phyloP scores from a whole-genome alignment of 2,329 filamentous ascomycete species.

The Fusarium paranaense region DNA sequence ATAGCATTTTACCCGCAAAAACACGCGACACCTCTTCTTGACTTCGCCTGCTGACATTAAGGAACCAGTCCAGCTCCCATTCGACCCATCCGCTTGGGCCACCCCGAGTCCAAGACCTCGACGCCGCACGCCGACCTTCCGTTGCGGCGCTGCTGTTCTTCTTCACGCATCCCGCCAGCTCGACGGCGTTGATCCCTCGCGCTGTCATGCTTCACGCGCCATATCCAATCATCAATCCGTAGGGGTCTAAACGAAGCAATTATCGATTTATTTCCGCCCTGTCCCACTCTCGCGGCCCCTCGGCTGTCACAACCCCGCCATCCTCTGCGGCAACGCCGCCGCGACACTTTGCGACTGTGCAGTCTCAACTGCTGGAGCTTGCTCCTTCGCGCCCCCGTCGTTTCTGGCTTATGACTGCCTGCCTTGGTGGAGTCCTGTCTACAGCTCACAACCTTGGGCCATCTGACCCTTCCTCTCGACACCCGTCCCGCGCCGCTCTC shows the following conservation, averaged over 20 bases:
- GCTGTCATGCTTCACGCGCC: constrained; percentile 40
- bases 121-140: constrained; percentile 15
- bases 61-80: constrained; percentile 30
- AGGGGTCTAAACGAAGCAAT: constrained; percentile 38
- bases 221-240: constrained; percentile 32
- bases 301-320: constrained; percentile 39
- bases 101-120: constrained; percentile 3
- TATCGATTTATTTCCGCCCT: constrained; percentile 33
- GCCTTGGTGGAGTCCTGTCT: constrained; percentile 17
- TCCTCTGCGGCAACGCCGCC: constrained; percentile 23
- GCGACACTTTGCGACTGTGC: constrained; percentile 24
- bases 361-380: constrained; percentile 19
- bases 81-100: constrained; percentile 30
- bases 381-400: constrained; percentile 15
- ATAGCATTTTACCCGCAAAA: constrained; percentile 45
- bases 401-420: constrained; percentile 22
- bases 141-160: constrained; percentile 10
- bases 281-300: constrained; percentile 38
- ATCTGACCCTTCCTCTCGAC: not conserved
- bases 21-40: constrained; percentile 40
- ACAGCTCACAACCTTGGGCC: not conserved
- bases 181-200: constrained; percentile 13
- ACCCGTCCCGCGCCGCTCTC: not conserved
- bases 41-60: constrained; percentile 39
- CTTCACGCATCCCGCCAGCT: constrained; percentile 1